Conservation (phyloP, 306 rosid genomes). For the Ceratonia siliqua region DNA sequence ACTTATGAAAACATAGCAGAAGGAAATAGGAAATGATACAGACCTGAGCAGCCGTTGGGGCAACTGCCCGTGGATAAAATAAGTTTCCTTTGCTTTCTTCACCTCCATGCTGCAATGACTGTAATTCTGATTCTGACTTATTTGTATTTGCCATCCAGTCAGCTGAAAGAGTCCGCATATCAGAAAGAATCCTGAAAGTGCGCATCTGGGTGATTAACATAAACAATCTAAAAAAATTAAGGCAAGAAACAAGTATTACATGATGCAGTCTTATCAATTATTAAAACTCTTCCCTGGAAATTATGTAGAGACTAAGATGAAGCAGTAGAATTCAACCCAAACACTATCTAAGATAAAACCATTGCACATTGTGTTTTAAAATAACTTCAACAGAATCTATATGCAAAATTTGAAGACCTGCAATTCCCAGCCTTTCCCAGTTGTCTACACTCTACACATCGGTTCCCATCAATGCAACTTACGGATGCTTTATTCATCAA, state of each 20-base stretch:
- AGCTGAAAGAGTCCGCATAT: constrained; percentile 98
- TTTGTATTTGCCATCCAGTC: constrained; percentile 99
- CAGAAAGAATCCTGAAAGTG: constrained; percentile 91
- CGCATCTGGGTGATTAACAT: constrained; percentile 36
- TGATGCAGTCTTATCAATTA: constrained; percentile 24
- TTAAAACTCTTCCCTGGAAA: constrained; percentile 16
- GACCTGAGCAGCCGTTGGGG: constrained; percentile 98
- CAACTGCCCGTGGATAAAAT: constrained; percentile 93
- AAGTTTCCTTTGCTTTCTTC: constrained; percentile 84
- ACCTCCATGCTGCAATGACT: constrained; percentile 83
- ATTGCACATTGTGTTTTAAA: constrained; percentile 12
- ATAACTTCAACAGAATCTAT: not conserved
- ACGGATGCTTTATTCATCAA: not conserved
- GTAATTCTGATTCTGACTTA: constrained; percentile 83
- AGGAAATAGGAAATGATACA: constrained; percentile 29
- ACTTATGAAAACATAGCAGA: constrained; percentile 7
- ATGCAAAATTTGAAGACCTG: not conserved
- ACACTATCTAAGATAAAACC: constrained; percentile 3
- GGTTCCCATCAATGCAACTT: not conserved
- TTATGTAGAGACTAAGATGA: not conserved
- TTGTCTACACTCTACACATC: not conserved
- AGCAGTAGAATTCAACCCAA: constrained; percentile 5
- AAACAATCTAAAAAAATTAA: constrained; percentile 21
- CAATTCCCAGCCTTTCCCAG: not conserved
- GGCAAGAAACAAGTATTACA: constrained; percentile 2